Conservation (phyloP, 139 green algal species). For the Asterochloris erici region DNA sequence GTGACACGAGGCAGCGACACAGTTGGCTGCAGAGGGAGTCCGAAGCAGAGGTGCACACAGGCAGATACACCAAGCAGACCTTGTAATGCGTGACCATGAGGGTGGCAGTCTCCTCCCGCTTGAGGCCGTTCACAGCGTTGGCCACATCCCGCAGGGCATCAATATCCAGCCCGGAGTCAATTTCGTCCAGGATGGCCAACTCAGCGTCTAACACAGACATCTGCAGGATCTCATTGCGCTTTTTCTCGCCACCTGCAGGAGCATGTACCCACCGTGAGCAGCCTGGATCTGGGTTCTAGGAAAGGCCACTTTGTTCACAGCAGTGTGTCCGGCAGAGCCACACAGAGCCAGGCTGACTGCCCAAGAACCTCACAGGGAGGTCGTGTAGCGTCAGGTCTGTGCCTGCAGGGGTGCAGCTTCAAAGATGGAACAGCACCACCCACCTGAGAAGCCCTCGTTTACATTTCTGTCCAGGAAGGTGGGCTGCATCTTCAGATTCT, state of each 20-base stretch:
- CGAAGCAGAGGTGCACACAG: not conserved
- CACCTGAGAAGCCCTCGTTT: constrained; percentile 91
- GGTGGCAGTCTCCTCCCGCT: constrained; percentile 59
- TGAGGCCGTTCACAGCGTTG: constrained; percentile 68
- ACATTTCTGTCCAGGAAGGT: constrained; percentile 97
- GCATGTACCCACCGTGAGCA: not conserved
- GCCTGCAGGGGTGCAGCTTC: no score
- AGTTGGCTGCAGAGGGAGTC: not conserved
- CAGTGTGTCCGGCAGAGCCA: no score
- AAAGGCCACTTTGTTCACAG: no score
- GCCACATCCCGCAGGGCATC: constrained; percentile 87
- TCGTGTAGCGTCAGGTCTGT: no score
- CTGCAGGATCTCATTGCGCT: constrained; percentile 96
- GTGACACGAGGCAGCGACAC: not conserved
- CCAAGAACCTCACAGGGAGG: no score
- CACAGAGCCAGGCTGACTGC: no score
- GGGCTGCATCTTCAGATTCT: constrained; percentile 95
- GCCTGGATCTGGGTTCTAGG: no score
- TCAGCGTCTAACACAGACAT: constrained; percentile 91
- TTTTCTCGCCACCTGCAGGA: constrained; percentile 87
- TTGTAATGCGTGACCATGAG: constrained; percentile 99
- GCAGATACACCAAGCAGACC: constrained; percentile 32
- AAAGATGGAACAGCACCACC: no score
- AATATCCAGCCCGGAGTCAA: constrained; percentile 96
- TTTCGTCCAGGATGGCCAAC: constrained; percentile 82